Conservation (phyloP, 2,329 filamentous ascomycete genomes). For the Colletotrichum lupini region DNA sequence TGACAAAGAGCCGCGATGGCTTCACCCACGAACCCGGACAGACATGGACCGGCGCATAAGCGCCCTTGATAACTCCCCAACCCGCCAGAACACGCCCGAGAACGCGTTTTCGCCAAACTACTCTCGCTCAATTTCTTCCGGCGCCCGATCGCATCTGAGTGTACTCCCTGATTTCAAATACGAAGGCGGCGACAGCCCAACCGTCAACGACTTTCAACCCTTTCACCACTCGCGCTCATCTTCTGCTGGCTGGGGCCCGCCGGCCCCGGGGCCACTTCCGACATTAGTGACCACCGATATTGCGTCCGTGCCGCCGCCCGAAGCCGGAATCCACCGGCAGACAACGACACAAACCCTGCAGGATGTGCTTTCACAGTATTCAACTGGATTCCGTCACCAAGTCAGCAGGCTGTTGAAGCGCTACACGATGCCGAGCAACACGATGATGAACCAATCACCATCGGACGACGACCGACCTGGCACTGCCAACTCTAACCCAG, state of each 20-base stretch:
- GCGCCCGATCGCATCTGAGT: slow-evolving; percentile 4
- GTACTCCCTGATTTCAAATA: slow-evolving; percentile 30
- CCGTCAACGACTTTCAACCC: slow-evolving; percentile 4
- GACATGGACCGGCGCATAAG: slow-evolving; percentile 64
- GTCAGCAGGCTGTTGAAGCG: slow-evolving; percentile 52
- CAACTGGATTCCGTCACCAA: slow-evolving; percentile 47
- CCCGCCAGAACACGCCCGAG: slow-evolving; percentile 39
- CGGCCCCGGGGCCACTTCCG: slow-evolving; percentile 12
- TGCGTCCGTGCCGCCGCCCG: slow-evolving; percentile 7
- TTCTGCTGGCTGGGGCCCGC: slow-evolving; percentile 21
- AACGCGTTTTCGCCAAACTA: slow-evolving; percentile 15
- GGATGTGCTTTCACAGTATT: slow-evolving; percentile 45
- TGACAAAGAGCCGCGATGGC: slow-evolving; percentile 69
- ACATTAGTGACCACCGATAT: slow-evolving; percentile 18
- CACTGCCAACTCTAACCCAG: slow-evolving; percentile 30
- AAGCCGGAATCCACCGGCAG: slow-evolving; percentile 44
- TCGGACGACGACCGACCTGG: slow-evolving; percentile 37
- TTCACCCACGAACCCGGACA: slow-evolving; percentile 61
- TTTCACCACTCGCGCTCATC: slow-evolving; percentile 15
- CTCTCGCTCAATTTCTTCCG: slow-evolving; percentile 19
- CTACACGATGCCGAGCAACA: slow-evolving; percentile 47
- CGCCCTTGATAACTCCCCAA: slow-evolving; percentile 54
- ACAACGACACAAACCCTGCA: slow-evolving; percentile 51
- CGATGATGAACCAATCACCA: slow-evolving; percentile 40
- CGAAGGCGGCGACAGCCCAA: slow-evolving; percentile 22